phyloP scores from a whole-genome alignment of 257 asterid genomes.

The Knoxia roxburghii region DNA sequence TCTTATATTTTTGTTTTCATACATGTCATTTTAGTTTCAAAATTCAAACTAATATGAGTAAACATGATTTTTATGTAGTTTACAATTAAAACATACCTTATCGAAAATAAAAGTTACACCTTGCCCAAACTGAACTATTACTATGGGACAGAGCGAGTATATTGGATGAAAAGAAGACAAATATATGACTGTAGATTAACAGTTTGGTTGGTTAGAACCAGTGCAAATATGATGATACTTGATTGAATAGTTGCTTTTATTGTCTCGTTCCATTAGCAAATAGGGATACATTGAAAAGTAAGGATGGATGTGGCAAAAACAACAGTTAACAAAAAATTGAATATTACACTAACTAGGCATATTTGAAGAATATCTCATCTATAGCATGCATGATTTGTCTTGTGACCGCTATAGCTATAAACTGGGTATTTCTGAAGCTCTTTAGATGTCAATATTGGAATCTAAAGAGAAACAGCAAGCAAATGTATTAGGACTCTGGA shows the following conservation, averaged over 20 bases:
- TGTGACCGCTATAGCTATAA: not conserved
- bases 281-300: not conserved
- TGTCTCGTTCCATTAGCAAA: not conserved
- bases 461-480: not conserved
- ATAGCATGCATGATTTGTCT: not conserved
- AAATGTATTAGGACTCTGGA: not conserved
- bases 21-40: no score
- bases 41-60: no score
- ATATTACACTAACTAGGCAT: not conserved
- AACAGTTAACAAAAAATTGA: not conserved
- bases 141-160: no score
- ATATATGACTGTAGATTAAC: not conserved
- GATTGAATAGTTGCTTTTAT: not conserved
- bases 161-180: conserved; percentile 1
- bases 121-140: no score
- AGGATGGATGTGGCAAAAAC: not conserved
- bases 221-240: not conserved
- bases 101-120: no score
- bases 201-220: not conserved
- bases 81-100: no score
- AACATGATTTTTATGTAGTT: no score
- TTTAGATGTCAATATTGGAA: not conserved
- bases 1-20: no score
- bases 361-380: not conserved
- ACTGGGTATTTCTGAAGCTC: not conserved